Evolutionary conservation across 352 stramenopile genomes (phyloP), one percentile per base, ranked within the genome.

Genomic region (Globisporangium irregulare): DNA sequence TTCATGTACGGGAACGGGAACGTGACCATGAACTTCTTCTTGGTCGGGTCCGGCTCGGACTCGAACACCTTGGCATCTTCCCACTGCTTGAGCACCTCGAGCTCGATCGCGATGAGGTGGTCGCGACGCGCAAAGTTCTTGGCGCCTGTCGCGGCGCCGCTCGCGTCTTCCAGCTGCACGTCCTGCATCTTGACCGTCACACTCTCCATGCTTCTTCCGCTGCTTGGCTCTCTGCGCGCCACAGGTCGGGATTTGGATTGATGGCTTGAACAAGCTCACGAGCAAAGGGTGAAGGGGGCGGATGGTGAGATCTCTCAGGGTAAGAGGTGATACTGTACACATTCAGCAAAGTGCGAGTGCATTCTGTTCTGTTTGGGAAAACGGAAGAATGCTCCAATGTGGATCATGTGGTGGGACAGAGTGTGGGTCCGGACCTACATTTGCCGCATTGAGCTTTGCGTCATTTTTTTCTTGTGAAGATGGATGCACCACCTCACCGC

Each of bases 1-100:
- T 99, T 99, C 89, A 99, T 99, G 90, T 99, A 99, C 48, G 98
- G 98, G 82, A 98, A 99, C 43, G 98, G 98, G 82, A 99, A 99
- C 20, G 97, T 99, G 3, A 98, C 97, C 76, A 99, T 92, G 80
- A 99, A 99, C 79, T 99, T 99, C 36, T 86, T 79, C 73, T 97
- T 93, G 66, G 71, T 83, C 15, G 72, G 62, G 58, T 95, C 82
- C 36, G 87, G 85, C 63, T 87, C 79, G 67, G 81, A 94, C 87
- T 98, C 95, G 91, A 97, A 97, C 43, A 96, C 73, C 76, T 96
- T 96, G 62, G 75, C 80, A 36, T 78, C 87, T 29, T 93, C 89
- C 92, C 92, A 98, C 67, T 97, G 82, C 59, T 87, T 70, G 74
- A 98, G 90, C 24, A 99, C 79, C 51, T 90, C 76, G 54, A 92